phyloP scores from a whole-genome alignment of 1,139 yeast genomes.

The Sugiyamaella pinicola region DNA sequence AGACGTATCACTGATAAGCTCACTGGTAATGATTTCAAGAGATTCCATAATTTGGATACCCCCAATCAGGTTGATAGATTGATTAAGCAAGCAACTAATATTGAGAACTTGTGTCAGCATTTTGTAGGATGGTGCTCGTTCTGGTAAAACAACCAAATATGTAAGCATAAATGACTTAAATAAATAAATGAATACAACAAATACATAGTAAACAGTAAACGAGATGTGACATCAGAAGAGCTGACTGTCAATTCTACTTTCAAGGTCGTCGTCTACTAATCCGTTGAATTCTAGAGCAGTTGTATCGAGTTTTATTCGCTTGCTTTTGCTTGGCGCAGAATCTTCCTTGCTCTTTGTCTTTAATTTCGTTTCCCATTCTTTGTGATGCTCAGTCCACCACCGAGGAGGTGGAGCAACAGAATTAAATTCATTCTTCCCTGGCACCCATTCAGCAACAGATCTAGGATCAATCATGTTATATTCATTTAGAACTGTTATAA shows the following conservation, averaged over 20 bases:
- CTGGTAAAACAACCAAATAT: conserved; percentile 58
- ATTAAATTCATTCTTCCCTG: background rate
- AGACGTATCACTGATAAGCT: conserved; percentile 89
- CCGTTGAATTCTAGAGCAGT: background rate
- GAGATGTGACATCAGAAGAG: background rate
- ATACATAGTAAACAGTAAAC: no score
- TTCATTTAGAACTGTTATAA: background rate
- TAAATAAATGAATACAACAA: background rate
- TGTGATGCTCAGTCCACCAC: conserved; percentile 1
- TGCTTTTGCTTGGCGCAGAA: background rate
- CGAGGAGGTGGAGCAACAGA: conserved; percentile 7
- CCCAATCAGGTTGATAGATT: conserved; percentile 91
- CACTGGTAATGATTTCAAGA: conserved; percentile 88
- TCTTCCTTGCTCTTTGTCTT: background rate
- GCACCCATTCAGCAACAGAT: background rate
- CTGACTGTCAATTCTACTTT: conserved; percentile 4
- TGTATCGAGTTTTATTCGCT: background rate
- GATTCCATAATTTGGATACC: conserved; percentile 70
- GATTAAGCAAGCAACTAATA: conserved; percentile 95
- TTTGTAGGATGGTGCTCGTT: conserved; percentile 99
- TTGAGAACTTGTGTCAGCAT: conserved; percentile 93
- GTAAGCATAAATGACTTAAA: background rate
- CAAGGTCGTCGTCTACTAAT: background rate
- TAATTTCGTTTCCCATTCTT: background rate
- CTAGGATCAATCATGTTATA: conserved; percentile 8